Conservation (phyloP, 2,329 filamentous ascomycete genomes). For the Nannizziopsis arthrosporioides region DNA sequence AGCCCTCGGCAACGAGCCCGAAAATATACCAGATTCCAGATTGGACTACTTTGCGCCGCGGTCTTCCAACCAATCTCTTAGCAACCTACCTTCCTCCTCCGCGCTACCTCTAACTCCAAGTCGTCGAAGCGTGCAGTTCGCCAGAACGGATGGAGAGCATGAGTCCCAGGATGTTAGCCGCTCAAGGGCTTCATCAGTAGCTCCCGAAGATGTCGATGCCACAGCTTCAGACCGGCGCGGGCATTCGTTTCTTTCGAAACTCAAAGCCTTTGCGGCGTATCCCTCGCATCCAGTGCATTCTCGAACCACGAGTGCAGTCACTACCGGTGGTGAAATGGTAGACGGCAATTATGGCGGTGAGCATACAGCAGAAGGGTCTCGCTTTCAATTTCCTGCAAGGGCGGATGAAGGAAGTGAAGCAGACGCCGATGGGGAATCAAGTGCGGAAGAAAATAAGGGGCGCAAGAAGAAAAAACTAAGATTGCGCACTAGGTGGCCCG, state of each 20-base stretch:
- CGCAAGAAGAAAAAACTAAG: constrained; percentile 49
- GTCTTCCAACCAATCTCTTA: not conserved
- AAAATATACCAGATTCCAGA: not conserved
- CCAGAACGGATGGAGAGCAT: constrained; percentile 42
- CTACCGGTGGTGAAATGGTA: constrained; percentile 27
- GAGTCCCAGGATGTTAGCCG: constrained; percentile 38
- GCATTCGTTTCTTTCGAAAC: constrained; percentile 62
- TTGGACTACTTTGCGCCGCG: not conserved
- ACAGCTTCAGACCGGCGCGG: constrained; percentile 46
- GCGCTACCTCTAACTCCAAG: constrained; percentile 32
- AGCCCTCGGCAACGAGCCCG: not conserved
- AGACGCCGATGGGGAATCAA: constrained; percentile 74
- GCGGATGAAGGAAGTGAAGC: constrained; percentile 55
- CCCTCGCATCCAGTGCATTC: constrained; percentile 40
- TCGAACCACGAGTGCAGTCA: constrained; percentile 39
- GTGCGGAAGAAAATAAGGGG: constrained; percentile 59
- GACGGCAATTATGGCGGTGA: constrained; percentile 32
- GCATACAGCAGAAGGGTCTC: constrained; percentile 37
- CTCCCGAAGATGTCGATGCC: constrained; percentile 49
- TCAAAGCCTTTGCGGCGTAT: constrained; percentile 59
- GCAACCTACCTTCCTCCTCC: constrained; percentile 15
- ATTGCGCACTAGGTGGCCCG: constrained; percentile 50
- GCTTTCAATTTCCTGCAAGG: constrained; percentile 43
- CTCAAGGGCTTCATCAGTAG: constrained; percentile 53
- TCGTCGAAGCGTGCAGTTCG: constrained; percentile 66